These are phyloP conservation scores for Aspergillus indologenus DNA, from an alignment of 495 filamentous ascomycete species.

Conservation along the genomic window DNA sequence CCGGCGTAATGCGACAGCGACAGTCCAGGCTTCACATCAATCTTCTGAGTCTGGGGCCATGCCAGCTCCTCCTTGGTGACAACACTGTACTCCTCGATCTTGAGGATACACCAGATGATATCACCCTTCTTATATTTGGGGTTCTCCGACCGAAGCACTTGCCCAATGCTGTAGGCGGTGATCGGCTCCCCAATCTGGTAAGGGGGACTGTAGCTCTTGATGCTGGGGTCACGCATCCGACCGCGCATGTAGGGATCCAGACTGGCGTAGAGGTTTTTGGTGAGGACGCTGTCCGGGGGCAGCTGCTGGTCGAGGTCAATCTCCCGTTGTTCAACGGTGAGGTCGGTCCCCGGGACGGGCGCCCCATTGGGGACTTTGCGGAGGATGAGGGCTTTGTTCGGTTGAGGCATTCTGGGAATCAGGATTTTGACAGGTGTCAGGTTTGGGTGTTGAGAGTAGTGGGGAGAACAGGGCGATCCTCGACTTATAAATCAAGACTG, in stretches of 20 bases:
- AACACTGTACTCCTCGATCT: conserved; percentile 50
- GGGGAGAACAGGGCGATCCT: neutral
- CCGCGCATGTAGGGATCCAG: conserved; percentile 72
- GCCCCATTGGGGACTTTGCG: neutral
- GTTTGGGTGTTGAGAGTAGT: neutral
- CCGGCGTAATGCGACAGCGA: conserved; percentile 6
- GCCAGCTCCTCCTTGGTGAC: neutral
- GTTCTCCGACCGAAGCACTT: conserved; percentile 54
- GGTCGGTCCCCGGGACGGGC: neutral
- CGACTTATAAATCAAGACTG: neutral
- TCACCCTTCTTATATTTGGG: conserved; percentile 53
- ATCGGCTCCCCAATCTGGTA: conserved; percentile 50
- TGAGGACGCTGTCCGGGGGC: conserved; percentile 40
- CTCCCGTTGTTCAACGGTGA: neutral
- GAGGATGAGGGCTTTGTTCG: neutral
- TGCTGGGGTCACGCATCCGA: conserved; percentile 35
- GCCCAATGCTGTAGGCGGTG: conserved; percentile 43
- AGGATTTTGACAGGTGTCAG: neutral
- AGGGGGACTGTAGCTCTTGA: conserved; percentile 52
- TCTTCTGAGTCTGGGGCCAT: neutral
- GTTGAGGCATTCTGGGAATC: neutral
- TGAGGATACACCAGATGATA: conserved; percentile 45
- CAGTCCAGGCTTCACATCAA: neutral
- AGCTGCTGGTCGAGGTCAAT: neutral
- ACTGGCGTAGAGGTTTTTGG: conserved; percentile 63